phyloP scores from a whole-genome alignment of 768 basidiomycete species.

The Dioszegia hungarica region DNA sequence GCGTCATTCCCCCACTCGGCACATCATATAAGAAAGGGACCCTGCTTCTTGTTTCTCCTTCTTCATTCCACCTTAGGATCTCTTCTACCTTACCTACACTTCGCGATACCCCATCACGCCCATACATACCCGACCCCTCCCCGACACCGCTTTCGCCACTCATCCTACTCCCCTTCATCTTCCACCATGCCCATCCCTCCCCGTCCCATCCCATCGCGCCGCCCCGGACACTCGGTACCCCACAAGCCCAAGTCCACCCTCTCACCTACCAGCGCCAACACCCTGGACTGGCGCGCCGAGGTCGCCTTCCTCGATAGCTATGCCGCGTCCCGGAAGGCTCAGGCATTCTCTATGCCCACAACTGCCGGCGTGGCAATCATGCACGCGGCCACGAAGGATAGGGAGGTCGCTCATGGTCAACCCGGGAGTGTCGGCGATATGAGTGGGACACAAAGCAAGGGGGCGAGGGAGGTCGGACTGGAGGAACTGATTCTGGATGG shows the following conservation, averaged over 20 bases:
- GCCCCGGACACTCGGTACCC: constrained; percentile 19
- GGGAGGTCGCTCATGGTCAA: background rate
- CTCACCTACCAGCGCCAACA: background rate
- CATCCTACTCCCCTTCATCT: background rate
- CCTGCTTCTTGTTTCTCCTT: background rate
- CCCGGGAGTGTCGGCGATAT: background rate
- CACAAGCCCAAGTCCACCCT: constrained; percentile 13
- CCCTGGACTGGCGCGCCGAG: constrained; percentile 30
- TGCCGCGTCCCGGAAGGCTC: constrained; percentile 1
- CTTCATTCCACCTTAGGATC: too few relatives aligned
- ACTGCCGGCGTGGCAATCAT: background rate
- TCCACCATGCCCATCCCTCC: constrained; percentile 36
- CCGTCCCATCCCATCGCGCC: constrained; percentile 27
- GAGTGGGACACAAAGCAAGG: background rate
- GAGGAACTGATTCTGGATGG: constrained; percentile 31
- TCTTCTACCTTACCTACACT: background rate
- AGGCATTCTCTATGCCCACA: constrained; percentile 10
- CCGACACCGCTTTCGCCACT: background rate
- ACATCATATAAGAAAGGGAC: too few relatives aligned
- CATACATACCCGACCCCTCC: too few relatives aligned
- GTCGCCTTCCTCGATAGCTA: constrained; percentile 18
- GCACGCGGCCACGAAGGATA: constrained; percentile 2
- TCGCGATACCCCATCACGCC: constrained; percentile 4
- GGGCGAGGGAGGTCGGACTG: constrained; percentile 22
- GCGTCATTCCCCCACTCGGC: too few relatives aligned